These are phyloP conservation scores for Plectosphaerella sp. DNA, from an alignment of 2,329 filamentous ascomycete species.

Conservation along the genomic window DNA sequence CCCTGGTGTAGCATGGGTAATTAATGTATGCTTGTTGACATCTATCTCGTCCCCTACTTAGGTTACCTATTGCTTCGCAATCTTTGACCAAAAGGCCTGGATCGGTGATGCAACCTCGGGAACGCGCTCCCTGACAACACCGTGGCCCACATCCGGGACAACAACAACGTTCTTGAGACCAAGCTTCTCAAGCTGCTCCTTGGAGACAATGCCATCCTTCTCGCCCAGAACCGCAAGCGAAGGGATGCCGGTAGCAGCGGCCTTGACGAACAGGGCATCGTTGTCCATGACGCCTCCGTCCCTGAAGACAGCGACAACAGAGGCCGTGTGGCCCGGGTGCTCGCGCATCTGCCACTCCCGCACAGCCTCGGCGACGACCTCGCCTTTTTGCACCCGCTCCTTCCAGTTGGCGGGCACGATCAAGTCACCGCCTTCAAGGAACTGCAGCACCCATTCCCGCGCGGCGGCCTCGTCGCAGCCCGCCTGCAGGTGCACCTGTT, in stretches of 20 bases:
- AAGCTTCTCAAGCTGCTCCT: constrained; percentile 6
- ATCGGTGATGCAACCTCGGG: constrained; percentile 13
- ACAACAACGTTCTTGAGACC: constrained; percentile 17
- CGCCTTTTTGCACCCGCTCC: constrained; percentile 30
- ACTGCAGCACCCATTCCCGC: constrained; percentile 27
- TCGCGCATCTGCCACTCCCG: constrained; percentile 41
- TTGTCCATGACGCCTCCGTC: constrained; percentile 37
- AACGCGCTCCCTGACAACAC: constrained; percentile 17
- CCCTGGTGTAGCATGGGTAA: too few relatives aligned
- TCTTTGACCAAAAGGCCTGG: constrained; percentile 12
- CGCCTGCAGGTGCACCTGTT: constrained; percentile 18
- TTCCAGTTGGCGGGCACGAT: constrained; percentile 38
- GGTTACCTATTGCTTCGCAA: not conserved
- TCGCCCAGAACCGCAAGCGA: constrained; percentile 17
- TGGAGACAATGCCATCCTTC: constrained; percentile 14
- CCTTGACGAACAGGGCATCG: constrained; percentile 15
- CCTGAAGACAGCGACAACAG: constrained; percentile 39
- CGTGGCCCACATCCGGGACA: constrained; percentile 15
- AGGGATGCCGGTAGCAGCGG: constrained; percentile 6
- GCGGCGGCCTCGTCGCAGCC: constrained; percentile 24
- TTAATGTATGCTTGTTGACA: too few relatives aligned
- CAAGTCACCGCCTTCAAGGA: constrained; percentile 37
- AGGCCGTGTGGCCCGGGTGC: constrained; percentile 39
- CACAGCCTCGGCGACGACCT: constrained; percentile 42
- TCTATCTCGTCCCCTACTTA: too few relatives aligned